Percentiles rank a stretch among this genome's conserved stretches.
phyloP scores from a whole-genome alignment of 164 flowering plant genomes.

The Buxus sempervirens region DNA sequence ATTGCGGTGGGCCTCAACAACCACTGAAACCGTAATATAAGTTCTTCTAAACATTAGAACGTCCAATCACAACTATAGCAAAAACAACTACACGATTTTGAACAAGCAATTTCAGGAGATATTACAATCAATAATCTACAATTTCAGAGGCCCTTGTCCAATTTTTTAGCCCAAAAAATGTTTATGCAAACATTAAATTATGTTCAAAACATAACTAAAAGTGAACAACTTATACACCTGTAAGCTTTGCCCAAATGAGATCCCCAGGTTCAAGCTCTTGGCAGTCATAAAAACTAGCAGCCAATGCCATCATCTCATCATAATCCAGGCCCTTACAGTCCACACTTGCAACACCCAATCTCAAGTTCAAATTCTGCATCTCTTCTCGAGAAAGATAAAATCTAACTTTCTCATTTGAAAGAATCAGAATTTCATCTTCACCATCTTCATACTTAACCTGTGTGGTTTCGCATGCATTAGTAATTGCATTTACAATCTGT shows the following conservation, averaged over 20 bases:
- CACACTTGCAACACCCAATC: constrained; percentile 16
- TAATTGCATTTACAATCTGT: neutral
- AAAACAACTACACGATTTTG: too few species aligned
- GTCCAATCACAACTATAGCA: too few species aligned
- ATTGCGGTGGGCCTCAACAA: too few species aligned
- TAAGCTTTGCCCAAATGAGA: constrained; percentile 91
- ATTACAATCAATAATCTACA: too few species aligned
- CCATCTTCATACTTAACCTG: constrained; percentile 80
- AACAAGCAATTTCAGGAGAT: too few species aligned
- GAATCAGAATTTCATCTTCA: constrained; percentile 56
- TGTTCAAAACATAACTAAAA: neutral
- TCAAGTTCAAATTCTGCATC: constrained; percentile 57
- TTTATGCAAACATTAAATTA: neutral
- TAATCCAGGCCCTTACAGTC: constrained; percentile 51
- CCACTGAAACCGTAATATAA: too few species aligned
- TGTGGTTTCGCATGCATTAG: constrained; percentile 7
- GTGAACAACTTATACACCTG: constrained; percentile 45
- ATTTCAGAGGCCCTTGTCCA: neutral
- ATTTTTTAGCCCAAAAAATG: neutral
- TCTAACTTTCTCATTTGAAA: constrained; percentile 60
- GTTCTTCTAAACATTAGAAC: too few species aligned
- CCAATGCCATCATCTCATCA: constrained; percentile 81
- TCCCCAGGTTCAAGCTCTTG: constrained; percentile 83
- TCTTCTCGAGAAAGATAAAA: constrained; percentile 69
- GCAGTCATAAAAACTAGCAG: constrained; percentile 77